These are phyloP conservation scores for Venturia effusa DNA, from an alignment of 2,329 filamentous ascomycete genomes.

Conservation along the genomic window DNA sequence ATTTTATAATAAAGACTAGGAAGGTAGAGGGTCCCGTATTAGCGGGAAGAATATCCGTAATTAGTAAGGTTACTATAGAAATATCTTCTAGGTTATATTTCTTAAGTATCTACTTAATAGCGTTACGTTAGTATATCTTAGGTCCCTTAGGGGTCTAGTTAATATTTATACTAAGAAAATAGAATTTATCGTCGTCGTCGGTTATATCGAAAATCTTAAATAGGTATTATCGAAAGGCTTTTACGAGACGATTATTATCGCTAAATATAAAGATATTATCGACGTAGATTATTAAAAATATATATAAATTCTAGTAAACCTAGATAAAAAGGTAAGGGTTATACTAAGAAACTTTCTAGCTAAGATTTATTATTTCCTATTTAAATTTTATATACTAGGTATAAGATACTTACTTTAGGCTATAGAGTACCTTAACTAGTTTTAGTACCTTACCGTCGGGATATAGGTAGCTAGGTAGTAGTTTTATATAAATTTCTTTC, in stretches of 20 bases:
- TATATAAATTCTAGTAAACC: conserved; percentile 11
- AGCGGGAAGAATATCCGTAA: not conserved
- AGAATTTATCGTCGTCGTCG: not conserved
- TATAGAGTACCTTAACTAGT: conserved; percentile 21
- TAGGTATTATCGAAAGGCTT: not conserved
- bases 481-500: conserved; percentile 19
- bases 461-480: conserved; percentile 14
- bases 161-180: conserved; percentile 3
- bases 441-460: conserved; percentile 13
- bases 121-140: conserved; percentile 12
- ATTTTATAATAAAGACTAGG: not conserved
- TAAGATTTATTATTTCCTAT: conserved; percentile 14
- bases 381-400: conserved; percentile 18
- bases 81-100: not conserved
- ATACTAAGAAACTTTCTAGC: conserved; percentile 13
- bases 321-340: conserved; percentile 3
- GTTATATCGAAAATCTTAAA: not conserved
- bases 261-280: conserved; percentile 20
- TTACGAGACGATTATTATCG: not conserved
- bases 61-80: not conserved
- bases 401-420: conserved; percentile 21
- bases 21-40: not conserved
- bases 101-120: conserved; percentile 12
- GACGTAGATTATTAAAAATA: conserved; percentile 19
- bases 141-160: not conserved